These are phyloP conservation scores for Phytophthora sansomeana DNA, from an alignment of 352 stramenopile genomes.

Conservation along the genomic window DNA sequence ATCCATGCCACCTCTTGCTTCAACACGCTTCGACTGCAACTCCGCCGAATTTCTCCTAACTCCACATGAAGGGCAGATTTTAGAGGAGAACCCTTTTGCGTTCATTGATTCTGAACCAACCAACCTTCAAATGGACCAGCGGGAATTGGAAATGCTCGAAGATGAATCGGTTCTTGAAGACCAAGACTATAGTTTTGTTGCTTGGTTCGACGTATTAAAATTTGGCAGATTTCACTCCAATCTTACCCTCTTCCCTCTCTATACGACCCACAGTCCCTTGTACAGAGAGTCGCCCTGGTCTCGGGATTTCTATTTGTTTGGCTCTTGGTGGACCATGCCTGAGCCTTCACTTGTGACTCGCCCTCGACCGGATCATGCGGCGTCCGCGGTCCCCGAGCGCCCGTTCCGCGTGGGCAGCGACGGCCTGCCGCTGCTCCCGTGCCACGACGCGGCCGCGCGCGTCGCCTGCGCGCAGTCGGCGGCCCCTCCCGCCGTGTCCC, in stretches of 20 bases:
- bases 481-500: slow-evolving; percentile 15
- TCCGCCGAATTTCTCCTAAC: too few species aligned
- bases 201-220: too few species aligned
- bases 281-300: slow-evolving; percentile 13
- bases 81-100: too few species aligned
- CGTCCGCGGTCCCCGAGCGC: slow-evolving; percentile 13
- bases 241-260: slow-evolving; percentile 3
- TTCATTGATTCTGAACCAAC: too few species aligned
- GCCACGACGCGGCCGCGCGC: slow-evolving; percentile 26
- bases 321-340: slow-evolving; percentile 26
- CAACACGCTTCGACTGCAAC: too few species aligned
- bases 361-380: slow-evolving; percentile 30
- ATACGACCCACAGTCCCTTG: slow-evolving; percentile 11
- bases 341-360: slow-evolving; percentile 42
- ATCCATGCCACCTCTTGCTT: too few species aligned
- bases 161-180: too few species aligned
- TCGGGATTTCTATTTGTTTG: slow-evolving; percentile 16
- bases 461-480: slow-evolving; percentile 4
- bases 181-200: too few species aligned
- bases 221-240: too few species aligned
- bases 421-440: slow-evolving; percentile 42
- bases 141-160: too few species aligned
- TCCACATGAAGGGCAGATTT: too few species aligned
- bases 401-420: slow-evolving; percentile 38
- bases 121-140: too few species aligned